Base-by-base conservation (phyloP, 2,329 filamentous ascomycete genomes). In the Beauveria varroae region DNA sequence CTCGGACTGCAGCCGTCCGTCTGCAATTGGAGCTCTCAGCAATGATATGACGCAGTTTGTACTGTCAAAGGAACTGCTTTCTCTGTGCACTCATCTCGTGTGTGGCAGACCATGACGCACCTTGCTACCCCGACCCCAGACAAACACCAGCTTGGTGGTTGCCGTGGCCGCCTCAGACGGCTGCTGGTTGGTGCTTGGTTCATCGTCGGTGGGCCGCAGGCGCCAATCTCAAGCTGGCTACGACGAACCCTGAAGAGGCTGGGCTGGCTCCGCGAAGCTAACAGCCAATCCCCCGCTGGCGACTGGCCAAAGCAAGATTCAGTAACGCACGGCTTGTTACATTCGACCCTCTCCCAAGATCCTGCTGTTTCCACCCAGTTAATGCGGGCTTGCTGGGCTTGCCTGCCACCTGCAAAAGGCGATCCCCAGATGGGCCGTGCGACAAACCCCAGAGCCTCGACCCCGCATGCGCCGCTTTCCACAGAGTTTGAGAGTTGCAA, bases 31-130 rank as follows among this genome's bases (percentile, higher is more conserved):
- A 43, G 20, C 43, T 34, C 43, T 16, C 44, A 43, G 41, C 49
- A 22, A 26, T 62, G 64, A 61, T 50, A 68, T 70, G 69, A 70
- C 68, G 68, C 68, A 69, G 68, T 69, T 68, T 64, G 56, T 56
- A 64, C 63, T 70, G 67, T 69, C 68, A 43, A 8, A 37, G 34
- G 18, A 47, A 20, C 40, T 28, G 30, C 18, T 52, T 40, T 50
- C 47, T 20, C 18, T 22, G n/a, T 22, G 51, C 49, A 49, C 49
- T 56, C 24, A 28, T 52, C 40, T 7, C 51, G 34, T 37, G 62
- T 41, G 50, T 57, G 57, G 57, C 57, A 61, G 53, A 26, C 41
- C 46, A 50, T 57, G 60, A 56, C 53, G 53, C 46, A 30, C n/a
- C 52, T 26, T 40, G 44, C 28, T 57, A 16, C 22, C 52, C 24